Evolutionary conservation across 192 early-diverging fungal species (phyloP).

Genomic region (Coemansia sp.): DNA sequence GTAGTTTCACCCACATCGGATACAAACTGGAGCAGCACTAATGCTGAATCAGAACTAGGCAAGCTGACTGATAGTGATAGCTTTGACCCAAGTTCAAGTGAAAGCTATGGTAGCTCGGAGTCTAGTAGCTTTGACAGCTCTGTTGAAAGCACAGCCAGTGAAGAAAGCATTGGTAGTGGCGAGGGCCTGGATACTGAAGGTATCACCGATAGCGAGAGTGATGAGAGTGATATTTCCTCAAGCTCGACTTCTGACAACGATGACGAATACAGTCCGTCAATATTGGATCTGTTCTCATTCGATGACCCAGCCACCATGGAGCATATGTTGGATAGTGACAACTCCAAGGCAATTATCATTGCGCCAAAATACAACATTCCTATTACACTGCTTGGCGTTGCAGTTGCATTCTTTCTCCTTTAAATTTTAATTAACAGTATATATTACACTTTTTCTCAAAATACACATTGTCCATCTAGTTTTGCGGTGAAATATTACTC

Average conservation of each 20-base stretch:
- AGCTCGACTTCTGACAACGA: background rate
- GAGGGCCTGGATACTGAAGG: background rate
- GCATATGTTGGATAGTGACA: background rate
- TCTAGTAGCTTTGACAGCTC: background rate
- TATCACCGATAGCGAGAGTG: background rate
- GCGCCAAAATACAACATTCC: no score
- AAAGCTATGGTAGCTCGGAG: background rate
- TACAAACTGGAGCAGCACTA: background rate
- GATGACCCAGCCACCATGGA: slow-evolving; percentile 1
- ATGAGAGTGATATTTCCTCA: background rate
- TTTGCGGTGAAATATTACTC: no score
- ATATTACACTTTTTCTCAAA: no score
- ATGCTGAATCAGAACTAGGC: background rate
- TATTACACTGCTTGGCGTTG: background rate
- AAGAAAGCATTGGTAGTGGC: background rate
- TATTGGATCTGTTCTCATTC: background rate
- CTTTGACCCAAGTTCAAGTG: background rate
- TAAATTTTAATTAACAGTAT: background rate
- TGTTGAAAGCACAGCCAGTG: background rate
- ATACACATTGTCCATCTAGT: no score
- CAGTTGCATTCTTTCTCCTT: background rate
- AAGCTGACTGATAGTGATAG: slow-evolving; percentile 3
- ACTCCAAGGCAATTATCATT: background rate
- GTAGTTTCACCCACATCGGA: background rate
- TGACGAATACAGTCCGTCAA: background rate